Evolutionary conservation across 257 asterid genomes (phyloP).

Genomic region (Solanum piurae): DNA sequence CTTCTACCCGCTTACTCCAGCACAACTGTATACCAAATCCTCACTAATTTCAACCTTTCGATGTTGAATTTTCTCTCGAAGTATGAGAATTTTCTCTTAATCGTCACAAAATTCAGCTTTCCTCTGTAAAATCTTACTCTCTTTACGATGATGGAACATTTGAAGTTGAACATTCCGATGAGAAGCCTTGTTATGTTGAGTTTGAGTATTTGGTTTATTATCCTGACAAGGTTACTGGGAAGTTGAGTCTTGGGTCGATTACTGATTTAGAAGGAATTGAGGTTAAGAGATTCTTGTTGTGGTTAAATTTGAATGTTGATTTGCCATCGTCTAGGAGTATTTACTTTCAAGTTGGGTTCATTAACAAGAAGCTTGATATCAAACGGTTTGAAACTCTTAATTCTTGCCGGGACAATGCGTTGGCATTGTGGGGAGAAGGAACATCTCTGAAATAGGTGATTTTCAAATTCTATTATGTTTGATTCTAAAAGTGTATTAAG

Average conservation of each 20-base stretch:
- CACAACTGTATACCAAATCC: conserved; percentile 52
- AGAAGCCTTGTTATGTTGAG: conserved; percentile 59
- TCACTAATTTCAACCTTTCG: conserved; percentile 34
- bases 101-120: too few species aligned
- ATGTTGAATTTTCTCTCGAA: too few species aligned
- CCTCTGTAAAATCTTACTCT: too few species aligned
- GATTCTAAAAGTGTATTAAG: not conserved
- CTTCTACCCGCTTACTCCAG: not conserved
- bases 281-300: conserved; percentile 61
- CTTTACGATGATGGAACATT: conserved; percentile 33
- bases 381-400: conserved; percentile 17
- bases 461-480: not conserved
- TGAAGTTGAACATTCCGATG: conserved; percentile 19
- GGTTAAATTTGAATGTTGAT: conserved; percentile 92
- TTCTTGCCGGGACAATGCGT: conserved; percentile 54
- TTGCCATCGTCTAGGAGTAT: conserved; percentile 36
- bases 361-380: too few species aligned
- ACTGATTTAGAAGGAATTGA: conserved; percentile 56
- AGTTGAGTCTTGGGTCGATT: conserved; percentile 62
- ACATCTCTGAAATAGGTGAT: conserved; percentile 19
- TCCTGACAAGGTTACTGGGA: conserved; percentile 59
- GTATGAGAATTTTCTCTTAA: too few species aligned
- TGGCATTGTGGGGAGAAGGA: conserved; percentile 7
- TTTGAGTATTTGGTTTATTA: conserved; percentile 81
- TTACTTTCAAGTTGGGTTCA: conserved; percentile 49